These are phyloP conservation scores for Fraxinus angustifolia DNA, from an alignment of 305 asterid species.

Conservation along the genomic window DNA sequence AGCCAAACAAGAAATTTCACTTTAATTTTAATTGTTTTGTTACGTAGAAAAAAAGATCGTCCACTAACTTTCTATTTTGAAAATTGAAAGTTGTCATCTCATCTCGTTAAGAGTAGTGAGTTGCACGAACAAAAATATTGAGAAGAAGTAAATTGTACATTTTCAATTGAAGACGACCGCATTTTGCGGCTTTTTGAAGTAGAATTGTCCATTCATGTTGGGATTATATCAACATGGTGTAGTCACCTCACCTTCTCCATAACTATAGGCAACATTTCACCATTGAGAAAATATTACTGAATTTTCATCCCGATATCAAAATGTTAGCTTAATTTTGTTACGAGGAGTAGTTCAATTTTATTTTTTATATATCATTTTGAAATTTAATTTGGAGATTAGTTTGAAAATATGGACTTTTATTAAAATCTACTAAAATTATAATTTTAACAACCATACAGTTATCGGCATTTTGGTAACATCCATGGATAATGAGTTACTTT, in stretches of 20 bases:
- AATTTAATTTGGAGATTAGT: too few species aligned
- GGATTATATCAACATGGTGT: neutral
- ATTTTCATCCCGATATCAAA: neutral
- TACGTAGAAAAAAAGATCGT: neutral
- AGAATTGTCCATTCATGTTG: slow-evolving; percentile 12
- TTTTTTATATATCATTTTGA: too few species aligned
- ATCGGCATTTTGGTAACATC: too few species aligned
- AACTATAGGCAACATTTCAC: neutral
- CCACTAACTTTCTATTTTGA: neutral
- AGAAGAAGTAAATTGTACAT: neutral
- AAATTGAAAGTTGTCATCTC: neutral
- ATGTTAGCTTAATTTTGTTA: too few species aligned
- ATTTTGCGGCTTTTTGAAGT: slow-evolving; percentile 24
- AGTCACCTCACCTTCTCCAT: neutral
- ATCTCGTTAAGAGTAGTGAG: neutral
- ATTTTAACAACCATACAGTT: too few species aligned
- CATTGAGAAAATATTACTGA: neutral
- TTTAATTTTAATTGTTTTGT: too few species aligned
- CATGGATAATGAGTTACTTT: too few species aligned
- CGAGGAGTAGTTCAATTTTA: too few species aligned
- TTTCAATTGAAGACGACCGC: slow-evolving; percentile 20
- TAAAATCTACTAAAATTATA: too few species aligned
- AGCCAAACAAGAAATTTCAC: neutral
- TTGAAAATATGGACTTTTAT: too few species aligned
- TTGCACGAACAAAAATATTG: neutral